These are phyloP conservation scores for Fusarium graminum DNA, from an alignment of 2,329 filamentous ascomycete genomes.

Conservation along the genomic window DNA sequence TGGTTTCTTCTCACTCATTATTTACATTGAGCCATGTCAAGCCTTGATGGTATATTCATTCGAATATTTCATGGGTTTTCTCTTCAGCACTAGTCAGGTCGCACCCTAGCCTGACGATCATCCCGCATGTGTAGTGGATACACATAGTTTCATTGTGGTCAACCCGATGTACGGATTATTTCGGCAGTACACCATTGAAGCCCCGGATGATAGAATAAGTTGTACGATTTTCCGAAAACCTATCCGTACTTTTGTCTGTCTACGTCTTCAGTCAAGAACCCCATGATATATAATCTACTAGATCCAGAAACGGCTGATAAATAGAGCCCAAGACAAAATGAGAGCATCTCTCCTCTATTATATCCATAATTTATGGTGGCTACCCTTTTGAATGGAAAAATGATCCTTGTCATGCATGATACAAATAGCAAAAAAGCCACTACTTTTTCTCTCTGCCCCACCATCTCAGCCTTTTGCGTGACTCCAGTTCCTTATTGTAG, in stretches of 20 bases:
- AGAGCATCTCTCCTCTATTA: too few relatives aligned
- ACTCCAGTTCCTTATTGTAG: conserved; percentile 14
- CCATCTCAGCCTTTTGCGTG: conserved; percentile 34
- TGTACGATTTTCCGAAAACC: too few relatives aligned
- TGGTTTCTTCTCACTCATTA: not conserved
- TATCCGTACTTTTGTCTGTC: not conserved
- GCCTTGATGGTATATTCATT: not conserved
- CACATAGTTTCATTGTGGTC: not conserved
- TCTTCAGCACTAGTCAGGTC: conserved; percentile 21
- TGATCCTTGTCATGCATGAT: conserved; percentile 27
- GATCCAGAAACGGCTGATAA: not conserved
- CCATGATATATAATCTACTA: too few relatives aligned
- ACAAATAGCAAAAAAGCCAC: conserved; percentile 13
- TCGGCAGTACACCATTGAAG: not conserved
- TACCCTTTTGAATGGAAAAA: not conserved
- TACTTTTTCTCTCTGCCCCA: conserved; percentile 24
- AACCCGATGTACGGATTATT: conserved; percentile 22
- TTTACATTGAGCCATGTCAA: not conserved
- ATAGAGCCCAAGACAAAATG: too few relatives aligned
- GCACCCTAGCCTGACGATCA: conserved; percentile 24
- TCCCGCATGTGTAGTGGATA: conserved; percentile 6
- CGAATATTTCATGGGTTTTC: conserved; percentile 7
- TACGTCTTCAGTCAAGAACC: not conserved
- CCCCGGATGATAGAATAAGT: conserved; percentile 16
- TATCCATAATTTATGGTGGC: too few relatives aligned